Conservation (phyloP, 805 yeast species). For the Millerozyma miso region DNA sequence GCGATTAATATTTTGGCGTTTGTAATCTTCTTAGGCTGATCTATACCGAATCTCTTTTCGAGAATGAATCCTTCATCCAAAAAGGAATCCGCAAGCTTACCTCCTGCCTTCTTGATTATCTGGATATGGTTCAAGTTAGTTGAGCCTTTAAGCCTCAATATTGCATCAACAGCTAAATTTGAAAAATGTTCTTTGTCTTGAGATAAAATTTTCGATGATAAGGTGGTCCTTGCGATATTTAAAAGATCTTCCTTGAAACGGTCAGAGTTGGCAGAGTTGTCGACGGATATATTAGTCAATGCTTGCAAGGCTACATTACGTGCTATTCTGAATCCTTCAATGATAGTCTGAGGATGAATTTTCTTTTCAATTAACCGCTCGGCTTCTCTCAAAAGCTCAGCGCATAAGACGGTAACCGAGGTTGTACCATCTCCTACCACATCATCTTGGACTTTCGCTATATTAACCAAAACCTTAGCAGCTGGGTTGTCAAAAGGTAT, state of each 20-base stretch:
- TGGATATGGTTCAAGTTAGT: slow-evolving; percentile 90
- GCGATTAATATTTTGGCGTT: slow-evolving; percentile 89
- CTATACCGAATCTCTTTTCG: slow-evolving; percentile 88
- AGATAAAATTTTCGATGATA: slow-evolving; percentile 89
- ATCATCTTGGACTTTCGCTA: slow-evolving; percentile 93
- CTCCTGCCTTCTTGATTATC: slow-evolving; percentile 90
- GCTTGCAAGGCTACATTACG: slow-evolving; percentile 77
- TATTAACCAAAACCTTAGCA: slow-evolving; percentile 90
- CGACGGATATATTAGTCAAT: slow-evolving; percentile 72
- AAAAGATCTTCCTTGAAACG: slow-evolving; percentile 71
- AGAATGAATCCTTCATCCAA: slow-evolving; percentile 94
- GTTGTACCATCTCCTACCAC: slow-evolving; percentile 99
- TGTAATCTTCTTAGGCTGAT: slow-evolving; percentile 81
- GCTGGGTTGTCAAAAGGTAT: slow-evolving; percentile 97
- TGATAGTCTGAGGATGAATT: slow-evolving; percentile 96
- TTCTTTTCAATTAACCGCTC: slow-evolving; percentile 87
- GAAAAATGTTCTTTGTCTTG: slow-evolving; percentile 92
- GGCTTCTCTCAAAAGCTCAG: slow-evolving; percentile 91
- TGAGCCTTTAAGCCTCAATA: slow-evolving; percentile 79
- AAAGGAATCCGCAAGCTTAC: slow-evolving; percentile 85
- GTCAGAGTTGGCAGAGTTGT: slow-evolving; percentile 55
- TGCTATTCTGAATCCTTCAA: slow-evolving; percentile 92
- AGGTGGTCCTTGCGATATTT: slow-evolving; percentile 87
- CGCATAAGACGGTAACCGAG: slow-evolving; percentile 84
- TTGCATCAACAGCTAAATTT: slow-evolving; percentile 89